Evolutionary conservation across 768 basidiomycete species (phyloP), one percentile per base, ranked within the genome.

Genomic region (Agaricus subrufescens): DNA sequence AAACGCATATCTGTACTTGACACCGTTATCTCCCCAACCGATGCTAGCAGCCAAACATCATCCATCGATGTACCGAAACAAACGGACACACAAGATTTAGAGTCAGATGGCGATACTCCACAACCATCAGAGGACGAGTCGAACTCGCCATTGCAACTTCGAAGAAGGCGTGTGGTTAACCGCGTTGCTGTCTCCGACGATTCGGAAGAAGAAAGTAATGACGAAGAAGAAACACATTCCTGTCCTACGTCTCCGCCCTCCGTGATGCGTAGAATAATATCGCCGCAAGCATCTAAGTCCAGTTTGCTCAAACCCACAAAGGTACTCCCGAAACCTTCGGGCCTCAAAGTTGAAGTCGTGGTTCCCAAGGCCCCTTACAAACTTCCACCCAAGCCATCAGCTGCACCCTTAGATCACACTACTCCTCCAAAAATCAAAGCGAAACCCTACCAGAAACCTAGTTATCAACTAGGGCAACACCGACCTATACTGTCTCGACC

Each of bases 151-250:
- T 63, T 57, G 56, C 75, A 61, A 61, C 65, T 65, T 49, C 64
- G 57, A 19, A 61, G 55, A 1, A 65, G 62, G 47, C 63, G 67
- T n/a, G 67, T 61, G n/a, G 30, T 45, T 25, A 30, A 48, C n/a
- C 48, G 25, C 19, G 63, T 75, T 51, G 64, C 76, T 51, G 69
- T 78, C 6, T 79, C 82, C 23, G 83, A 82, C 49, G 78, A 80
- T 39, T 79, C 79, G 5, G 77, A 78, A 23, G 62, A 64, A 4
- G 73, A 73, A 15, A 66, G 65, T 10, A 62, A 64, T 1, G 54
- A 45, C 31, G 56, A 15, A 14, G 54, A 30, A 42, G 48, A 49
- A 11, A 23, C 14, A 14, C 43, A 60, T 30, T 3, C 54, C 62
- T 44, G 7, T 51, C 61, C 14, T 40, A 56, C 52, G 48, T 61